Conservation (phyloP, 1,284 basidiomycete species). For the Ustilago cynodontis region DNA sequence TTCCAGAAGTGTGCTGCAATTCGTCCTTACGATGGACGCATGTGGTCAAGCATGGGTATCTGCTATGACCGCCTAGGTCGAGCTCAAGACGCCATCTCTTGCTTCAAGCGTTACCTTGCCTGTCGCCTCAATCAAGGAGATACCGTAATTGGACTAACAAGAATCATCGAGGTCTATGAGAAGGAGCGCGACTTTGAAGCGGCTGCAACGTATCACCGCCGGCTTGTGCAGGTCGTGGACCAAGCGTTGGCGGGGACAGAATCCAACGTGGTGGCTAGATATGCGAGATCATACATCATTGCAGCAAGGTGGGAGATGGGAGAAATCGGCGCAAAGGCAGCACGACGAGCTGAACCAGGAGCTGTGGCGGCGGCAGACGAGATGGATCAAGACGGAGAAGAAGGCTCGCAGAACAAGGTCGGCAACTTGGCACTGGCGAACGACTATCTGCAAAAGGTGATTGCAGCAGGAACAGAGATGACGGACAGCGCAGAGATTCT, state of each 20-base stretch:
- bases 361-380: conserved; percentile 15
- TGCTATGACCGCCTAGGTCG: conserved; percentile 88
- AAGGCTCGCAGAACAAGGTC: conserved; percentile 12
- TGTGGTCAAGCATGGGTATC: conserved; percentile 94
- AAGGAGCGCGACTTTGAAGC: conserved; percentile 52
- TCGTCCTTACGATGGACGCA: conserved; percentile 90
- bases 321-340: conserved; percentile 49
- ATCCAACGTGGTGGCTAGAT: conserved; percentile 56
- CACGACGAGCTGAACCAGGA: conserved; percentile 18
- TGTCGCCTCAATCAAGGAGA: conserved; percentile 64
- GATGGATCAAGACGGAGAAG: conserved; percentile 30
- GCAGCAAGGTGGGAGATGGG: conserved; percentile 68
- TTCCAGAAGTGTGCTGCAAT: conserved; percentile 95
- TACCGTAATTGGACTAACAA: conserved; percentile 56
- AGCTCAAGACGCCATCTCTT: conserved; percentile 59
- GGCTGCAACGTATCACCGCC: conserved; percentile 63
- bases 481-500: conserved; percentile 64
- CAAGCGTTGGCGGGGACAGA: conserved; percentile 45
- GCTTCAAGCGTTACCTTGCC: conserved; percentile 66
- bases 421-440: conserved; percentile 63
- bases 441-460: conserved; percentile 66
- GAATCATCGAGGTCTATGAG: conserved; percentile 66
- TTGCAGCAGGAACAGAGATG: conserved; percentile 64
- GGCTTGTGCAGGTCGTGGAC: conserved; percentile 65
- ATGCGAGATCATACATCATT: conserved; percentile 61